Evolutionary conservation across 2,329 filamentous ascomycete genomes (phyloP).

Genomic region (Pseudopithomyces maydicus): DNA sequence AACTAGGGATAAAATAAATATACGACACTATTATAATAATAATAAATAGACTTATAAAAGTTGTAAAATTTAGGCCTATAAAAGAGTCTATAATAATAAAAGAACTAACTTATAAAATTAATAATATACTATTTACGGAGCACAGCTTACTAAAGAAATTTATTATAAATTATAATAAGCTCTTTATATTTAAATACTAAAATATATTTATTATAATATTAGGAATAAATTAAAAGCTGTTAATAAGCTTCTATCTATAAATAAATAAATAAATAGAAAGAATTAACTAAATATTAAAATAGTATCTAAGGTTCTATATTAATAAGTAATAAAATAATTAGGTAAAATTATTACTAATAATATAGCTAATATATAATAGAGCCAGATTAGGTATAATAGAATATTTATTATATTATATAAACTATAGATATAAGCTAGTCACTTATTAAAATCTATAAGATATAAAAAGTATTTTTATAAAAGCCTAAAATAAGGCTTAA

Average conservation of each 20-base stretch:
- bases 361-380: slow-evolving; percentile 4
- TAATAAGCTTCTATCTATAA: slow-evolving; percentile 1
- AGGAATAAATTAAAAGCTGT: background rate
- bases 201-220: background rate
- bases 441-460: background rate
- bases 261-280: background rate
- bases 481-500: background rate
- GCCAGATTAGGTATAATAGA: background rate
- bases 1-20: background rate
- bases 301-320: background rate
- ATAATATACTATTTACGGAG: background rate
- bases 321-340: slow-evolving; percentile 6
- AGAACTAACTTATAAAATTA: background rate
- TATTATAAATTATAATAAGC: background rate
- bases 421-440: slow-evolving; percentile 8
- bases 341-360: background rate
- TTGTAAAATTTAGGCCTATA: background rate
- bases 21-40: background rate
- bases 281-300: slow-evolving; percentile 3
- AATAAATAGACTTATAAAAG: background rate
- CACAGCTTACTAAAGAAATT: background rate
- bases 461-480: slow-evolving; percentile 1
- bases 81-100: background rate
- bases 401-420: slow-evolving; percentile 5
- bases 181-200: slow-evolving; percentile 3